Base-by-base conservation (phyloP, 345 rosid genomes). In the Eucalyptus polybractea region DNA sequence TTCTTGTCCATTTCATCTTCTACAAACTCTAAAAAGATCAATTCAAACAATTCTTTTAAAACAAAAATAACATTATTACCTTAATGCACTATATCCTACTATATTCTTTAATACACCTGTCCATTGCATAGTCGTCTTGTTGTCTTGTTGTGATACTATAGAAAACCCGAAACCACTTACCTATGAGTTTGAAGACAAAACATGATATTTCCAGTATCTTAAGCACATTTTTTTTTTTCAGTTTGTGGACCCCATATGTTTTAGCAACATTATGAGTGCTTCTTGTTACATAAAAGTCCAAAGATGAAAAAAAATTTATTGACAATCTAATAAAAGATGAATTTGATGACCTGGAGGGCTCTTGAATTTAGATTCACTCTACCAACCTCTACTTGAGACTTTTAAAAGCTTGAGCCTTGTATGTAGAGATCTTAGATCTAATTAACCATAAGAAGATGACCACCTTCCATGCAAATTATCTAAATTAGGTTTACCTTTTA, bases 111-210 rank as follows among this genome's bases (percentile, higher is more conserved):
- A 31, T 3, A 8, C 10, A 14, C 80, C 1, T 16, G 1, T 16
- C 42, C 4, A 3, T 1, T 16, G 1, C 7, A 16, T n/a, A 8
- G 5, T 31, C 3, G 3, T 50, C 54, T 50, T 50, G 3, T 6
- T 1, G 2, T 5, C 80, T 0, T 2, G 0, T 67, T 15, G 5
- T 67, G 9, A 31, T 31, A 7, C 17, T 27, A 31, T 16, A 31
- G 2, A 65, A 67, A 7, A 4, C 3, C 3, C 1, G 3, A n/a
- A 13, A 0, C 3, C 10, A 6, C 40, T 15, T 67, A 4, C 3
- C 40, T 7, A 31, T 67, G 3, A 16, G 3, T 67, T 67, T 67
- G 80, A 7, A 0, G 80, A 31, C 3, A 7, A 67, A 37, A 8
- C 6, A 40, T 5, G 37, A 65, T 14, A n/a, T 65, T 7, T n/a